These are phyloP conservation scores for Colletotrichum acutatum DNA, from an alignment of 2,329 filamentous ascomycete species.

Conservation along the genomic window DNA sequence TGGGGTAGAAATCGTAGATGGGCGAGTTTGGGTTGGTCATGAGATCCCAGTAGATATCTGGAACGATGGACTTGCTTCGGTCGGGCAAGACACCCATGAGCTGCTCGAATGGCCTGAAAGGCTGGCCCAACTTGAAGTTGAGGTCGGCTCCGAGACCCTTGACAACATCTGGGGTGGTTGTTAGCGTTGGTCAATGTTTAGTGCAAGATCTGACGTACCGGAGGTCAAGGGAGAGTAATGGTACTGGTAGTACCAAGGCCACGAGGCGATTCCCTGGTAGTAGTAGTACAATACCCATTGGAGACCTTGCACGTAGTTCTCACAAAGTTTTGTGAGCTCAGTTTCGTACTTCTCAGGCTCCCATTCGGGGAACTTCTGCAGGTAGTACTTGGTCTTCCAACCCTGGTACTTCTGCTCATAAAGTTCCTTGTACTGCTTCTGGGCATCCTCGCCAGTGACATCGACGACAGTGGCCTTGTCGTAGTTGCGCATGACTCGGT, in stretches of 20 bases:
- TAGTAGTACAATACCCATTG: slow-evolving; percentile 99
- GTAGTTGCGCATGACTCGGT: slow-evolving; percentile 88
- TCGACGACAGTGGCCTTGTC: slow-evolving; percentile 91
- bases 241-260: slow-evolving; percentile 98
- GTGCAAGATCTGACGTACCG: slow-evolving; percentile 55
- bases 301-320: slow-evolving; percentile 97
- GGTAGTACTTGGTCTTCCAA: slow-evolving; percentile 97
- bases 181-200: slow-evolving; percentile 42
- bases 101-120: slow-evolving; percentile 95
- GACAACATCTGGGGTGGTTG: slow-evolving; percentile 76
- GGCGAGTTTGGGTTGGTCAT: slow-evolving; percentile 93
- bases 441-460: slow-evolving; percentile 80
- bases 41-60: slow-evolving; percentile 84
- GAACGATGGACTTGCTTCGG: slow-evolving; percentile 96
- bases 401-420: slow-evolving; percentile 90
- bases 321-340: slow-evolving; percentile 83
- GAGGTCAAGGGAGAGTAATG: slow-evolving; percentile 99
- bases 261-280: slow-evolving; percentile 95
- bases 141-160: slow-evolving; percentile 88
- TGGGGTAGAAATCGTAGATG: slow-evolving; percentile 97
- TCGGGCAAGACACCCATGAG: slow-evolving; percentile 98
- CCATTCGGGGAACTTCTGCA: slow-evolving; percentile 89
- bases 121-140: slow-evolving; percentile 93
- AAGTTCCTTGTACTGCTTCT: slow-evolving; percentile 81
- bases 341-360: slow-evolving; percentile 78